Base-by-base conservation (phyloP, 805 yeast species). In the Candida broadrunensis region DNA sequence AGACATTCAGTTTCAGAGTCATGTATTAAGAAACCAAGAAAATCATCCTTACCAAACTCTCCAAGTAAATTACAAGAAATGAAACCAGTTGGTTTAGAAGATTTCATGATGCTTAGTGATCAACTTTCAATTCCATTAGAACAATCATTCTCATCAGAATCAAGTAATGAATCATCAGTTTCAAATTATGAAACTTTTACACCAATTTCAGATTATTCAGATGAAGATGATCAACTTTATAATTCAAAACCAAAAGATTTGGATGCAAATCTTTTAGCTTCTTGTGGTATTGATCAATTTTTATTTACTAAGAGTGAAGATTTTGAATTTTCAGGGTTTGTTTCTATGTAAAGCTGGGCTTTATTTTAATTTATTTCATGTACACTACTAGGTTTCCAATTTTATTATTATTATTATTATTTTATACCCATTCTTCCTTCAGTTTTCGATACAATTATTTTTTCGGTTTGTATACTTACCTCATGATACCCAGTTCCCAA, bases 61-160 rank as follows among this genome's bases (percentile, higher is more conserved):
- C n/a, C 32, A 37, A 37, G 16, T 31, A n/a, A 17, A 19, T 5
- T 14, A 7, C 4, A 30, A 30, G 40, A 30, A 3, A 35, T 21
- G 26, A 27, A 13, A 12, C 48, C 52, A 25, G 34, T 44, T 4
- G 56, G 51, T n/a, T 53, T 61, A 26, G 66, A 61, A 26, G 65
- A 58, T 34, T 56, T 60, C 38, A 54, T 60, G 61, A 46, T 46
- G 35, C 48, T 61, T 32, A 56, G 54, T 42, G 48, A 56, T 18
- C 64, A 60, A 49, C 42, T 58, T 12, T 20, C 42, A 17, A n/a
- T 29, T 15, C 32, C 32, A 29, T 29, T 29, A 11, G 32, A 15
- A 13, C 26, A 20, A 26, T 15, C 19, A 33, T 30, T 14, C 18
- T 31, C 32, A 11, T 9, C 17, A 20, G 19, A 12, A 5, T 16